These are phyloP conservation scores for Schizochytrium sp. DNA, from an alignment of 108 stramenopile genomes.

Conservation along the genomic window DNA sequence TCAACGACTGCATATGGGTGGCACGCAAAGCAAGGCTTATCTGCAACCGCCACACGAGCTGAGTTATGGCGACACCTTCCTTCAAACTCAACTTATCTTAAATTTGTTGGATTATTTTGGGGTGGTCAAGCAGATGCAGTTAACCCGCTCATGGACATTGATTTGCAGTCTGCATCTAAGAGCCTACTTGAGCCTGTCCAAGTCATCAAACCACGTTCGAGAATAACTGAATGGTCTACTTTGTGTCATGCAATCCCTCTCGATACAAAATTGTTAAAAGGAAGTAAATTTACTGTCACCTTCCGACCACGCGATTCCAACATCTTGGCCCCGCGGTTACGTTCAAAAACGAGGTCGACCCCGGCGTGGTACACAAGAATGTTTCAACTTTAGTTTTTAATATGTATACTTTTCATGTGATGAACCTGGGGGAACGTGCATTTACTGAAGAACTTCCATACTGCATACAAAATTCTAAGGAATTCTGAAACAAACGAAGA, in stretches of 20 bases:
- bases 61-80: conserved; percentile 11
- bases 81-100: background rate
- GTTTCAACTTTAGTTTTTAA: background rate
- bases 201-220: background rate
- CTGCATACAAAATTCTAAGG: too few species aligned
- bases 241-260: background rate
- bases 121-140: conserved; percentile 10
- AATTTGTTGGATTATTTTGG: conserved; percentile 10
- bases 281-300: background rate
- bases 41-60: background rate
- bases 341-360: background rate
- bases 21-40: conserved; percentile 30
- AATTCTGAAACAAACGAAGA: too few species aligned
- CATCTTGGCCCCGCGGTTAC: background rate
- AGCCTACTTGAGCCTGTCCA: background rate
- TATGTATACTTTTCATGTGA: too few species aligned
- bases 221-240: background rate
- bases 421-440: too few species aligned
- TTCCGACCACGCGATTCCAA: background rate
- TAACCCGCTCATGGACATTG: background rate
- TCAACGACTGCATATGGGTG: conserved; percentile 5
- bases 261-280: background rate
- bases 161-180: background rate
- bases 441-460: too few species aligned
- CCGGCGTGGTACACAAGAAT: background rate